These are phyloP conservation scores for Dryas alaskensis DNA, from an alignment of 306 rosid species.

Conservation along the genomic window DNA sequence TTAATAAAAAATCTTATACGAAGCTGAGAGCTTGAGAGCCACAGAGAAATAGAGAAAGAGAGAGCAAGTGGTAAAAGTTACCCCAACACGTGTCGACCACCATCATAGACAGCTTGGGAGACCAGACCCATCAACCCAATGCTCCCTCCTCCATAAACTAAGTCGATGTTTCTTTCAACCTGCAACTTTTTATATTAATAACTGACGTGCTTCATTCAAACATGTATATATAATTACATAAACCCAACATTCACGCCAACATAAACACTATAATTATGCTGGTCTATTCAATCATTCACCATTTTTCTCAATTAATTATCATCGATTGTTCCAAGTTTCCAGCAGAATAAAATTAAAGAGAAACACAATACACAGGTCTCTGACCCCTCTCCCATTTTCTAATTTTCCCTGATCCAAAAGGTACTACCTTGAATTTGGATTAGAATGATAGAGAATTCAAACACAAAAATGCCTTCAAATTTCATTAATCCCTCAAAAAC, in stretches of 20 bases:
- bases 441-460: neutral
- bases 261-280: neutral
- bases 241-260: conserved; percentile 12
- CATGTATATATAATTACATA: neutral
- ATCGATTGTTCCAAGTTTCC: neutral
- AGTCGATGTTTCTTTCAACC: conserved; percentile 91
- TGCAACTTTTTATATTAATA: conserved; percentile 23
- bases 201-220: conserved; percentile 18
- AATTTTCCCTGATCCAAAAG: neutral
- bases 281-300: neutral
- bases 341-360: too few species aligned
- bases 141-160: conserved; percentile 99
- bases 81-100: conserved; percentile 99
- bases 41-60: neutral
- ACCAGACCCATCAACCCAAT: conserved; percentile 88
- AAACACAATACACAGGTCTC: too few species aligned
- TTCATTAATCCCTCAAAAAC: neutral
- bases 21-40: neutral
- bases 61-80: conserved; percentile 11
- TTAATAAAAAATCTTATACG: neutral
- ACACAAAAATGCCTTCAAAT: neutral
- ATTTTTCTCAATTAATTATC: conserved; percentile 10
- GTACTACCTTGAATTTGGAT: neutral
- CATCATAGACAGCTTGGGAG: conserved; percentile 82
- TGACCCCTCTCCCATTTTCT: too few species aligned